A percentile compares a stretch with the other conserved stretches of the same genome.
Conservation (phyloP, 1,139 yeast species). For the Lodderomyces theae region DNA sequence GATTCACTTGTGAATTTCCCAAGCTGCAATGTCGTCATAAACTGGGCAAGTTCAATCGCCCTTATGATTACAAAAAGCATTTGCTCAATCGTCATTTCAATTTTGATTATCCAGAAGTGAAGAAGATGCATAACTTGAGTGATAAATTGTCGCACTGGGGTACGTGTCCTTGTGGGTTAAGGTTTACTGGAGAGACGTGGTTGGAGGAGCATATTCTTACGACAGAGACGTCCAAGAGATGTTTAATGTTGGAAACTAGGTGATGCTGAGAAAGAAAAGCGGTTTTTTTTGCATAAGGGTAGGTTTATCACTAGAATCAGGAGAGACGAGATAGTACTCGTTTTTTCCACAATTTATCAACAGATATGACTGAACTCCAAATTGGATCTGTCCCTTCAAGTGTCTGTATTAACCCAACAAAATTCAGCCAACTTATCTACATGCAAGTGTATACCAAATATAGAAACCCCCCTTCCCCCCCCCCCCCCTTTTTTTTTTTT, state of each 20-base stretch:
- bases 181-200: conserved; percentile 55
- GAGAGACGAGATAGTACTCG: too few relatives aligned
- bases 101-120: conserved; percentile 50
- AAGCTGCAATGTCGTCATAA: conserved; percentile 54
- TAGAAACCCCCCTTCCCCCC: too few relatives aligned
- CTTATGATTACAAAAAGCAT: conserved; percentile 69
- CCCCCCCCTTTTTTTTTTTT: too few relatives aligned
- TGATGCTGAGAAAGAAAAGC: neutral
- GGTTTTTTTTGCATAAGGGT: too few relatives aligned
- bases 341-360: too few relatives aligned
- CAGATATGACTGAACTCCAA: too few relatives aligned
- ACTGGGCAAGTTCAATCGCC: conserved; percentile 63
- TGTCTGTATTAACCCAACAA: too few relatives aligned
- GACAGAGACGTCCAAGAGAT: conserved; percentile 24
- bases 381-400: too few relatives aligned
- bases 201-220: conserved; percentile 52
- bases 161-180: conserved; percentile 55
- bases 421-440: too few relatives aligned
- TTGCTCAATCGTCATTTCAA: conserved; percentile 59
- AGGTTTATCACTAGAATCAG: too few relatives aligned
- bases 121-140: conserved; percentile 49
- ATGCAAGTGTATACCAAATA: too few relatives aligned
- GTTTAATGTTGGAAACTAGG: conserved; percentile 24
- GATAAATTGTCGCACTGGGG: conserved; percentile 56
- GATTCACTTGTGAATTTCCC: conserved; percentile 62